phyloP scores from a whole-genome alignment of 257 asterid genomes.

The Mentha longifolia region DNA sequence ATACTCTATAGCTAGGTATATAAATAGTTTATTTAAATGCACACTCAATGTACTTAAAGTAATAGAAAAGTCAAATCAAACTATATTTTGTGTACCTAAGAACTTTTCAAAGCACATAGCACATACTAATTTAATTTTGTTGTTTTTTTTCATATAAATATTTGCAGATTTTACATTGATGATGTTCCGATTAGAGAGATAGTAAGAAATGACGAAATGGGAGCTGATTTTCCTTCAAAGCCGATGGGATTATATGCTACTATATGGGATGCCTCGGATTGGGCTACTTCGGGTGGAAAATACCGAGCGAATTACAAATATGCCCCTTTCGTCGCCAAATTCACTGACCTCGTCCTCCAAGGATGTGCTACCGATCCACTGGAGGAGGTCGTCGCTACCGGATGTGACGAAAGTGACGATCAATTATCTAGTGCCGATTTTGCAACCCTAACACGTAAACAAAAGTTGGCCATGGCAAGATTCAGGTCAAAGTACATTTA shows the following conservation, averaged over 20 bases:
- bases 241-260: constrained; percentile 94
- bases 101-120: no score
- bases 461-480: constrained; percentile 60
- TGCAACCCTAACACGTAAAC: constrained; percentile 50
- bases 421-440: constrained; percentile 46
- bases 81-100: no score
- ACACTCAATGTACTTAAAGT: neutral
- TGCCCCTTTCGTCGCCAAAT: constrained; percentile 85
- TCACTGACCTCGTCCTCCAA: constrained; percentile 72
- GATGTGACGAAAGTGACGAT: constrained; percentile 38
- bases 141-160: neutral
- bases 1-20: neutral
- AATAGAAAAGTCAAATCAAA: neutral
- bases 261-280: constrained; percentile 94
- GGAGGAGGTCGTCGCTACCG: constrained; percentile 53
- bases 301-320: constrained; percentile 78
- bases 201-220: constrained; percentile 64
- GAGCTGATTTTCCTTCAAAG: constrained; percentile 85
- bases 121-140: no score
- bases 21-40: neutral
- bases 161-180: constrained; percentile 78
- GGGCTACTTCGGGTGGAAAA: constrained; percentile 97
- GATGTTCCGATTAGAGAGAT: constrained; percentile 82
- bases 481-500: constrained; percentile 69
- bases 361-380: constrained; percentile 76